Conservation (phyloP, 2,329 filamentous ascomycete genomes). For the Fusarium verrucosum region DNA sequence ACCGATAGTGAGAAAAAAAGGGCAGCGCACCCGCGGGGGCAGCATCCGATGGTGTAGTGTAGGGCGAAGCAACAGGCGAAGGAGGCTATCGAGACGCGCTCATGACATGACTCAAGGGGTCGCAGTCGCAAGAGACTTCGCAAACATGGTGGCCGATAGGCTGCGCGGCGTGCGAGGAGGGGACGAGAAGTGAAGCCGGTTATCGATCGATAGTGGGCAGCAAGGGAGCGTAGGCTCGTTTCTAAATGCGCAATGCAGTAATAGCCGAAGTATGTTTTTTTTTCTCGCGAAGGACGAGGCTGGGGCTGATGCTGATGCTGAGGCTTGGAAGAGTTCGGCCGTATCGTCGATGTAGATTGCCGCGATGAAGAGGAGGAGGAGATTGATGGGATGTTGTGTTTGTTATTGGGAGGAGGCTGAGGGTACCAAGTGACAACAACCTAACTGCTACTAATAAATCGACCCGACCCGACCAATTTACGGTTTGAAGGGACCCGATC, state of each 20-base stretch:
- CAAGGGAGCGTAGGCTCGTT: conserved; percentile 20
- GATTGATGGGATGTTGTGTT: conserved; percentile 9
- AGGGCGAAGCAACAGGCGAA: conserved; percentile 32
- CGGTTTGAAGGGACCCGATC: conserved; percentile 33
- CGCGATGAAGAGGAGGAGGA: neutral
- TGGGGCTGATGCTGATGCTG: conserved; percentile 12
- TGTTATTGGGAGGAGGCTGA: conserved; percentile 26
- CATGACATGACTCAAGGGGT: conserved; percentile 45
- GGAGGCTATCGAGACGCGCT: conserved; percentile 38
- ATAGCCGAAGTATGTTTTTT: conserved; percentile 7
- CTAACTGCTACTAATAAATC: conserved; percentile 30
- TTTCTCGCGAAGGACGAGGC: conserved; percentile 5
- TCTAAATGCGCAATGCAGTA: conserved; percentile 10
- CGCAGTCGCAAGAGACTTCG: conserved; percentile 33
- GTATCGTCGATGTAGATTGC: conserved; percentile 17
- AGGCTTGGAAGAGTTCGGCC: neutral
- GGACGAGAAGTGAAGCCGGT: conserved; percentile 10
- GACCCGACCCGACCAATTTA: conserved; percentile 28
- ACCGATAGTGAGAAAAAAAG: conserved; percentile 30
- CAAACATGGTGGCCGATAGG: conserved; percentile 37
- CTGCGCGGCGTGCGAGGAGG: conserved; percentile 10
- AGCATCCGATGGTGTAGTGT: conserved; percentile 30
- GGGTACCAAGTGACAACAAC: conserved; percentile 20
- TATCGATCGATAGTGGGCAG: conserved; percentile 26
- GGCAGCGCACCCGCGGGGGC: conserved; percentile 35